These are phyloP conservation scores for Diatrype stigma DNA, from an alignment of 2,329 filamentous ascomycete genomes.

Conservation along the genomic window DNA sequence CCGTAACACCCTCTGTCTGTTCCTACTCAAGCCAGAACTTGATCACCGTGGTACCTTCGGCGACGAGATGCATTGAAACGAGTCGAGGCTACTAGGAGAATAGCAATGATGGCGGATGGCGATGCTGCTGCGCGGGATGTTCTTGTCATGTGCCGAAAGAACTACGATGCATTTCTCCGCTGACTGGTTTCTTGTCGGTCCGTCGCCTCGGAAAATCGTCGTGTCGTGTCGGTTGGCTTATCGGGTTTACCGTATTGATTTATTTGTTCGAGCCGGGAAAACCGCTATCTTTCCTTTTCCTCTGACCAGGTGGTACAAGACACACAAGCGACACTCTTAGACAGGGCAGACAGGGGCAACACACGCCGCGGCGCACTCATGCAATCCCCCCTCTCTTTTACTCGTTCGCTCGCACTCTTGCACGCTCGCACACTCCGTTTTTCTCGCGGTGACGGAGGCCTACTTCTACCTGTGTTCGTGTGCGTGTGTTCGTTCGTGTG, in stretches of 20 bases:
- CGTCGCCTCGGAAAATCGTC: background rate
- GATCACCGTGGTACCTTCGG: background rate
- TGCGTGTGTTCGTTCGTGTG: too few relatives aligned
- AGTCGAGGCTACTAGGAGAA: background rate
- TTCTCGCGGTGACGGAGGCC: too few relatives aligned
- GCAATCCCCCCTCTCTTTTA: background rate
- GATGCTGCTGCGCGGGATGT: background rate
- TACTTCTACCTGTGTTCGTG: too few relatives aligned
- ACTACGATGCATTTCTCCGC: too few relatives aligned
- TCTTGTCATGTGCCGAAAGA: background rate
- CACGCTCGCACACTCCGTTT: background rate
- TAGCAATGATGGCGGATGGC: background rate
- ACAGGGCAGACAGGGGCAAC: background rate
- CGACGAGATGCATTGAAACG: background rate
- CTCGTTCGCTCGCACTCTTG: background rate
- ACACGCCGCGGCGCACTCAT: background rate
- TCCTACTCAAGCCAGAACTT: background rate
- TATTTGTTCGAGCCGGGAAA: background rate
- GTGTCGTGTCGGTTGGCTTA: background rate
- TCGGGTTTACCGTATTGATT: background rate
- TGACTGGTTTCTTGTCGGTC: background rate
- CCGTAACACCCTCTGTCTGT: background rate
- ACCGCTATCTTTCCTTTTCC: background rate
- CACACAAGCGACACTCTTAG: background rate
- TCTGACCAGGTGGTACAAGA: background rate